Conservation (phyloP, 73 alveolate species). For the Paramecium biaurelia region DNA sequence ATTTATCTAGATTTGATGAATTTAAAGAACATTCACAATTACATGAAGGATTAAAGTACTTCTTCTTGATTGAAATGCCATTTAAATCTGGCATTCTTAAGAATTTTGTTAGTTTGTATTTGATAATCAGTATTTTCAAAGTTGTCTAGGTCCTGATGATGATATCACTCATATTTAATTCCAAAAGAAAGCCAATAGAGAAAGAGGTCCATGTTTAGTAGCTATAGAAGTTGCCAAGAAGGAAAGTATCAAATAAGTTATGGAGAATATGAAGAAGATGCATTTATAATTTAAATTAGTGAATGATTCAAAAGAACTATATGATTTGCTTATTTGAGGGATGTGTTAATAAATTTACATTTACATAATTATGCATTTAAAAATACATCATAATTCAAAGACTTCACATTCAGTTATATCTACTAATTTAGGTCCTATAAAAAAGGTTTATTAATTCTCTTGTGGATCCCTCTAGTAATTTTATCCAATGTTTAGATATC, state of each 20-base stretch:
- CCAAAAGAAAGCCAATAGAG: slow-evolving; percentile 52
- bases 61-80: slow-evolving; percentile 57
- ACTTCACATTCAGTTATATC: background rate
- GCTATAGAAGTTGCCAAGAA: slow-evolving; percentile 55
- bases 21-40: slow-evolving; percentile 49
- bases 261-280: slow-evolving; percentile 56
- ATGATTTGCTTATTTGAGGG: slow-evolving; percentile 51
- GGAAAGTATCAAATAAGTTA: slow-evolving; percentile 19
- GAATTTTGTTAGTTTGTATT: slow-evolving; percentile 31
- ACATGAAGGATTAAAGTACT: slow-evolving; percentile 54
- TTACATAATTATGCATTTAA: no score
- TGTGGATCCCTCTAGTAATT: background rate
- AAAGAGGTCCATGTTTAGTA: slow-evolving; percentile 55
- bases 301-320: slow-evolving; percentile 51
- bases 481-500: background rate
- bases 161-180: slow-evolving; percentile 54
- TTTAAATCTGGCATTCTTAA: slow-evolving; percentile 48
- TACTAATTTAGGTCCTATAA: background rate
- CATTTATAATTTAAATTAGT: slow-evolving; percentile 40
- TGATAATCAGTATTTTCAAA: background rate
- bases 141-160: slow-evolving; percentile 62
- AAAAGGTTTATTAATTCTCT: background rate
- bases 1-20: slow-evolving; percentile 63
- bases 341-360: no score
- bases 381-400: background rate